phyloP scores from a whole-genome alignment of 73 alveolate genomes.

The Durusdinium trenchii region DNA sequence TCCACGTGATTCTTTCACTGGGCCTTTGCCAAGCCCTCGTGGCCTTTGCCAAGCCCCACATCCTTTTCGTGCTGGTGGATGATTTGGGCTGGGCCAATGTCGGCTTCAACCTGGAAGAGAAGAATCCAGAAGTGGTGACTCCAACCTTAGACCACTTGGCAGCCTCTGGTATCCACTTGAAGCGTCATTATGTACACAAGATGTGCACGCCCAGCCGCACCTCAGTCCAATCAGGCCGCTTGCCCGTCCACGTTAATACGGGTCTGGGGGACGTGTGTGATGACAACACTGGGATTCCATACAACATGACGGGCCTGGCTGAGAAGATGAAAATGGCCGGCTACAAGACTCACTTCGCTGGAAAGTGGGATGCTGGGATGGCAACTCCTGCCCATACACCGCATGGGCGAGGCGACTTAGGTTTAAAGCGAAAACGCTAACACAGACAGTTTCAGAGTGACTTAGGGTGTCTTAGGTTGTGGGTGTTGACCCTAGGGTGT shows the following conservation, averaged over 20 bases:
- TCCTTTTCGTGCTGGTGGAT: conserved; percentile 77
- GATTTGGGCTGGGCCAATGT: conserved; percentile 93
- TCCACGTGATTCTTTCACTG: too few species aligned
- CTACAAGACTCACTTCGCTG: conserved; percentile 68
- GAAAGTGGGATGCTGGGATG: conserved; percentile 95
- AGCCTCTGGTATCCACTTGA: conserved; percentile 26
- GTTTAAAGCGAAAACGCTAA: neutral
- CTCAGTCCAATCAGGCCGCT: conserved; percentile 62
- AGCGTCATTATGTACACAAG: conserved; percentile 69
- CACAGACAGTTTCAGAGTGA: neutral
- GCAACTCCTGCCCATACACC: conserved; percentile 82
- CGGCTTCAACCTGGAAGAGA: conserved; percentile 35
- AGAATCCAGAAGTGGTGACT: conserved; percentile 53
- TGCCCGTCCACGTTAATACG: conserved; percentile 81
- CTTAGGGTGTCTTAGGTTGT: too few species aligned
- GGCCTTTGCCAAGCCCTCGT: too few species aligned
- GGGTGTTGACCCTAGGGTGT: too few species aligned
- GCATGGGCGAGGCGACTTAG: conserved; percentile 79
- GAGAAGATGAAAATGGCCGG: conserved; percentile 77
- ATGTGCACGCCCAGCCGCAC: conserved; percentile 75
- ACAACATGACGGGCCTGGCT: conserved; percentile 94
- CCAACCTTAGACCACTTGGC: conserved; percentile 67
- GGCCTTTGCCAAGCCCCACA: conserved; percentile 25
- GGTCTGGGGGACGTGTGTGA: conserved; percentile 72
- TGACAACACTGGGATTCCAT: conserved; percentile 74